Base-by-base conservation (phyloP, 495 filamentous ascomycete genomes). In the Hyaloscypha variabilis region DNA sequence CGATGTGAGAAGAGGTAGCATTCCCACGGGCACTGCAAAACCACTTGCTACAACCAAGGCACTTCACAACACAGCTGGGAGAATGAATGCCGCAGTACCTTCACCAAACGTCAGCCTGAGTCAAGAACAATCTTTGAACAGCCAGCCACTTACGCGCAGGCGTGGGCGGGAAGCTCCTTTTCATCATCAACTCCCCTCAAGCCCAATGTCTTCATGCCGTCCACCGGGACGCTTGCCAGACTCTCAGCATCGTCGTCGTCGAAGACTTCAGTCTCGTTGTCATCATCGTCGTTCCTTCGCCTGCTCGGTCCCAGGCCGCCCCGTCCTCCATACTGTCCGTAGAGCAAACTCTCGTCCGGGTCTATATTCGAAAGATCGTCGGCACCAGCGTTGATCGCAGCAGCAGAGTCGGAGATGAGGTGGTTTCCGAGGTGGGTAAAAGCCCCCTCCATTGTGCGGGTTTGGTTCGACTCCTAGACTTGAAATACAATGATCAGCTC, bases 21-120 rank as follows among this genome's bases (percentile, higher is more conserved):
- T 97, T 99, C 60, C 95, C 94, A 75, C 94, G 90, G 57, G 95
- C 93, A 75, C 95, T 98, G 79, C 95, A 99, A 75, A 99, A 99
- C 95, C 95, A 99, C 73, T 99, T 99, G 80, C 85, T 92, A 78
- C 95, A 99, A 57, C 89, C 83, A 59, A 99, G 83, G 74, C 95
- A 99, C 77, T 97, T 97, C 60, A 98, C 95, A 60, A 98, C 96
- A 68, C 92, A 94, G 73, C 90, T 89, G 13, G 94, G 87, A 66
- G 95, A 96, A 77, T 99, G 95, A 67, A 99, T 99, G 61, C 95
- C 95, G 73, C 95, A 99, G 76, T 99, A 99, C 57, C 92, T 96
- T 70, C 60, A 62, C 42, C 52, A 60, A 28, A 25, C 10, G 50
- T 65, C 29, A 62, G 53, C 50, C 21, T 31, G 17, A 21, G 14